Conservation (phyloP, 495 filamentous ascomycete genomes). For the Thermothielavioides terrestris region DNA sequence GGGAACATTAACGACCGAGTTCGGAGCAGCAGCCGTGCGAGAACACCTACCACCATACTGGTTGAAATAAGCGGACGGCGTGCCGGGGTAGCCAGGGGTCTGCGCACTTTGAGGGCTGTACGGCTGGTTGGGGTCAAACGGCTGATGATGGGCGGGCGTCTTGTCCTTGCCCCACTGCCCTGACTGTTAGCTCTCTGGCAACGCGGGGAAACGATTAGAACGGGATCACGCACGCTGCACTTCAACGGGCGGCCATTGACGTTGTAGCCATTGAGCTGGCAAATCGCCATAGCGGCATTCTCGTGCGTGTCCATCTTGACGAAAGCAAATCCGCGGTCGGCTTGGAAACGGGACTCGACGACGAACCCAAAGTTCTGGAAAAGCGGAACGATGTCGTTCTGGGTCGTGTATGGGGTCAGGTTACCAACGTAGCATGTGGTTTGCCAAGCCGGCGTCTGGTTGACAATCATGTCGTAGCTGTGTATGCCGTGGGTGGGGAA, state of each 20-base stretch:
- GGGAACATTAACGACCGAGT: slow-evolving; percentile 21
- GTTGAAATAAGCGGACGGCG: slow-evolving; percentile 80
- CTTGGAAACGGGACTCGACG: slow-evolving; percentile 93
- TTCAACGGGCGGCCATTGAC: slow-evolving; percentile 96
- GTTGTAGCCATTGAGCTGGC: slow-evolving; percentile 91
- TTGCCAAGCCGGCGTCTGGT: slow-evolving; percentile 97
- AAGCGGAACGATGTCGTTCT: slow-evolving; percentile 87
- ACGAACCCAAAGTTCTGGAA: slow-evolving; percentile 99
- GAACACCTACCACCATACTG: slow-evolving; percentile 69
- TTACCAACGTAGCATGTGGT: slow-evolving; percentile 99
- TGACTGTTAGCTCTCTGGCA: slow-evolving; percentile 20
- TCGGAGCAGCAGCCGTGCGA: slow-evolving; percentile 4
- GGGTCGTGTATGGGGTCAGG: slow-evolving; percentile 93
- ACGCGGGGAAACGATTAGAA: slow-evolving; percentile 1
- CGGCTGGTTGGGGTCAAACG: slow-evolving; percentile 73
- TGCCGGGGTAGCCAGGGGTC: slow-evolving; percentile 55
- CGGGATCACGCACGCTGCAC: slow-evolving; percentile 64
- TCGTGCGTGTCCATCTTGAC: slow-evolving; percentile 99
- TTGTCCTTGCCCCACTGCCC: slow-evolving; percentile 97
- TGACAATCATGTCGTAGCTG: slow-evolving; percentile 95
- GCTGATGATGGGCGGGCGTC: slow-evolving; percentile 68
- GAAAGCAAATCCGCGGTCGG: slow-evolving; percentile 95
- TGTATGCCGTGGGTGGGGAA: slow-evolving; percentile 95
- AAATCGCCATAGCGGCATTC: slow-evolving; percentile 97
- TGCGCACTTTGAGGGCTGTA: slow-evolving; percentile 57